Evolutionary conservation across 176 grass and related monocot species (phyloP).

Genomic region (Carex myosuroides): DNA sequence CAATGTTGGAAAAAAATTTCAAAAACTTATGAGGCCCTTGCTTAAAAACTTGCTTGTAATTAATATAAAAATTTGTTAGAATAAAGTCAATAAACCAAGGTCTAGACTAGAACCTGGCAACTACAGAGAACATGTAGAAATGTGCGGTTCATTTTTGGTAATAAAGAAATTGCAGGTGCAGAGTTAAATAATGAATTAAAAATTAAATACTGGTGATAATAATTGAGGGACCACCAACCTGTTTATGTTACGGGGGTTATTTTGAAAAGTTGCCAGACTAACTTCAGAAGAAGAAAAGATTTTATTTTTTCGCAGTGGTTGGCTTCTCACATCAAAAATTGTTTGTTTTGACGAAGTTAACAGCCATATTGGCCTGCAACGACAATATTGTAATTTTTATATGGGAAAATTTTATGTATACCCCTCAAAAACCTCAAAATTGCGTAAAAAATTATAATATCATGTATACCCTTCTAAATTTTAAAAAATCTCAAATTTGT

Average conservation of each 20-base stretch:
- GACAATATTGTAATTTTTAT: not conserved
- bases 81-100: not conserved
- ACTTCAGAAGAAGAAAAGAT: not conserved
- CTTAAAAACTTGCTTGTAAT: not conserved
- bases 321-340: slow-evolving; percentile 4
- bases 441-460: no score
- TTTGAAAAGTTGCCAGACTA: not conserved
- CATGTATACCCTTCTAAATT: no score
- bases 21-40: not conserved
- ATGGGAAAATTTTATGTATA: no score
- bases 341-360: not conserved
- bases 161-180: not conserved
- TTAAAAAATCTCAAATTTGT: no score
- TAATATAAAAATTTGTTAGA: not conserved
- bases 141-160: not conserved
- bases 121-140: not conserved
- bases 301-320: not conserved
- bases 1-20: not conserved
- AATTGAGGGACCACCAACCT: not conserved
- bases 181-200: not conserved
- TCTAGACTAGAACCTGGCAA: not conserved
- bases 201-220: not conserved
- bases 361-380: not conserved
- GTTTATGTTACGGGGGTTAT: not conserved
- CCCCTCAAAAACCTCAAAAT: no score